Percentiles rank a stretch among this genome's conserved stretches.
Conservation (phyloP, 139 green algal genomes). For the Haematococcus sp. region DNA sequence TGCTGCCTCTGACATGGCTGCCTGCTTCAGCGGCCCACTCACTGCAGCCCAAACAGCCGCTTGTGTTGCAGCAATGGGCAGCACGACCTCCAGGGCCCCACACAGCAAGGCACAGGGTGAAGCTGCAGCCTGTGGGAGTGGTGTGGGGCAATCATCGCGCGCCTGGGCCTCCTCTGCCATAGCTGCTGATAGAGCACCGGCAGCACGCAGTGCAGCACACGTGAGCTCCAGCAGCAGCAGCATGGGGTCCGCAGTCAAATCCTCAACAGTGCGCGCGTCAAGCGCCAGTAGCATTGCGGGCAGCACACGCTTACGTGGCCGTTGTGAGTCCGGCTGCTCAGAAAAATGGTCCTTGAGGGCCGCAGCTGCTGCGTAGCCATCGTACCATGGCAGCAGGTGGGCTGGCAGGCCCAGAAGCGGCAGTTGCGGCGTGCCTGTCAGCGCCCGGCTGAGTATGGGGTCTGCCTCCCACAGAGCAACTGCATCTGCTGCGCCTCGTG, state of each 20-base stretch:
- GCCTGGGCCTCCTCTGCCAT: too few species aligned
- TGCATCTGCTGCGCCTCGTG: not conserved
- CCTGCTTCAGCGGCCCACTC: slow-evolving; percentile 5
- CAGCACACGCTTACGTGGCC: not conserved
- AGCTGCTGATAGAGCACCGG: not conserved
- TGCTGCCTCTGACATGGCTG: not conserved
- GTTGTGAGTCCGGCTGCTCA: not conserved
- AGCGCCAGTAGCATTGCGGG: not conserved
- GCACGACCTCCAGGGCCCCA: not conserved
- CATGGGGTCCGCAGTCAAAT: slow-evolving; percentile 26
- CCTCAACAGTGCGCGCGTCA: not conserved
- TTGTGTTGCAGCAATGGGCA: not conserved
- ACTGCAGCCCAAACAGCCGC: not conserved
- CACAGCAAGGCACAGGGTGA: too few species aligned
- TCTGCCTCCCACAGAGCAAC: not conserved
- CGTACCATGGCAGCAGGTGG: slow-evolving; percentile 7
- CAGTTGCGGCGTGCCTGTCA: not conserved
- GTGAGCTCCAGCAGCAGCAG: slow-evolving; percentile 29
- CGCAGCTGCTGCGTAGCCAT: not conserved
- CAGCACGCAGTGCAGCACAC: not conserved
- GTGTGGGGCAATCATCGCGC: too few species aligned
- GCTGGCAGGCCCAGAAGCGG: not conserved
- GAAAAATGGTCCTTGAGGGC: not conserved
- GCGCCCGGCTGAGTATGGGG: too few species aligned
- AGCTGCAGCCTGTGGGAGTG: too few species aligned